phyloP scores from a whole-genome alignment of 805 yeast species.

The Saccharomyces paradoxus region DNA sequence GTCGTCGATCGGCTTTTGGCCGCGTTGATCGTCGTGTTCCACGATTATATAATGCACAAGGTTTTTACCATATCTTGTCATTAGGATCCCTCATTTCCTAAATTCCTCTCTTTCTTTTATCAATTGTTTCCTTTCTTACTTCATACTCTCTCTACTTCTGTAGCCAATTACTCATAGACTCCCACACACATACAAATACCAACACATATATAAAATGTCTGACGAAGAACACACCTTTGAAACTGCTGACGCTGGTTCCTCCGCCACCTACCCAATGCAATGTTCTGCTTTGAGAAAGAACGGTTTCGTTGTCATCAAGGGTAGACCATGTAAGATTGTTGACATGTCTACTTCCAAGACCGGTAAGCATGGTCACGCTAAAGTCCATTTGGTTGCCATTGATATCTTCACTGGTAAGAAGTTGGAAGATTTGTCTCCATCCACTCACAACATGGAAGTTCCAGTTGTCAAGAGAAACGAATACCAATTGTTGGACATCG shows the following conservation, averaged over 20 bases:
- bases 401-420: slow-evolving; percentile 98
- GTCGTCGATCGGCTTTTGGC: slow-evolving; percentile 1
- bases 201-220: slow-evolving; percentile 18
- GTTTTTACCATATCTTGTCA: not conserved
- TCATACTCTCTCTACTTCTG: not conserved
- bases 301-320: slow-evolving; percentile 96
- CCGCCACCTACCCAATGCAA: slow-evolving; percentile 95
- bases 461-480: slow-evolving; percentile 93
- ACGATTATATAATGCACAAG: not conserved
- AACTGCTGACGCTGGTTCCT: slow-evolving; percentile 97
- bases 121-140: not conserved
- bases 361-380: slow-evolving; percentile 99
- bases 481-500: slow-evolving; percentile 92
- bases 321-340: slow-evolving; percentile 98
- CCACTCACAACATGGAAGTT: slow-evolving; percentile 99
- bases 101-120: not conserved
- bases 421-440: slow-evolving; percentile 97
- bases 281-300: slow-evolving; percentile 99
- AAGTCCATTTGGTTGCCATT: slow-evolving; percentile 96
- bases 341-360: slow-evolving; percentile 99
- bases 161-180: not conserved
- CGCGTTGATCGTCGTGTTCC: not conserved
- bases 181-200: not conserved
- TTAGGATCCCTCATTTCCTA: not conserved
- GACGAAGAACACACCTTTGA: slow-evolving; percentile 76